A percentile compares a stretch with the other conserved stretches of the same genome.
These are phyloP conservation scores for Populus hybrid DNA, from an alignment of 441 rosid species.

Conservation along the genomic window DNA sequence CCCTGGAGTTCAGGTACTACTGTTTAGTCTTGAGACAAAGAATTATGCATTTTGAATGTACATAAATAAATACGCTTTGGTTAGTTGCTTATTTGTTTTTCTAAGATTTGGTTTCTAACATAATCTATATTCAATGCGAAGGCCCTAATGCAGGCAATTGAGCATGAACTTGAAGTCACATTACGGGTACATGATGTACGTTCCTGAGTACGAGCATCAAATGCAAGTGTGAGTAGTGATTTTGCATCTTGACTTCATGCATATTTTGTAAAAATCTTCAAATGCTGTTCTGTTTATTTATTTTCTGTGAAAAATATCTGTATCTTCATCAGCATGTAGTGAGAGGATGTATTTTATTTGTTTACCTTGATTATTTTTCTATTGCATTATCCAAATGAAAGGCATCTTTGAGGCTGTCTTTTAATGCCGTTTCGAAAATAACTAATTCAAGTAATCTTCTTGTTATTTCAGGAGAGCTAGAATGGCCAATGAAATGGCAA, in stretches of 20 bases:
- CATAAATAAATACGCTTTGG: background rate
- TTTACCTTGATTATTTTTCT: too few species aligned
- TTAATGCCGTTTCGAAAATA: too few species aligned
- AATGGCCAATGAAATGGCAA: constrained; percentile 86
- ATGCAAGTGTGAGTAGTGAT: constrained; percentile 79
- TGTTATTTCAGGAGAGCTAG: constrained; percentile 68
- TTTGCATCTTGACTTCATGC: background rate
- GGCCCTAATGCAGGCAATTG: constrained; percentile 89
- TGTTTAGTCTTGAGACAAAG: constrained; percentile 2
- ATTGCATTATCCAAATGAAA: too few species aligned
- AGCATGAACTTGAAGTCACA: constrained; percentile 95
- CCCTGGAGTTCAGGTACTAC: constrained; percentile 76
- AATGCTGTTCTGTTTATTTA: background rate
- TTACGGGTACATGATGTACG: constrained; percentile 95
- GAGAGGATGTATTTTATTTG: too few species aligned
- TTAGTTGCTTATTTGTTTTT: background rate
- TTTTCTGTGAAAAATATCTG: too few species aligned
- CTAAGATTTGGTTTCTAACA: constrained; percentile 11
- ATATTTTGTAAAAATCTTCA: background rate
- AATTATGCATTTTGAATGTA: constrained; percentile 6
- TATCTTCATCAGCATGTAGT: too few species aligned
- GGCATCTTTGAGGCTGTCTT: too few species aligned
- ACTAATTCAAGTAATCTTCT: constrained; percentile 9
- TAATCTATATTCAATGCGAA: constrained; percentile 28
- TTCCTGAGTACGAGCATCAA: constrained; percentile 81